Percentiles rank a stretch among this genome's conserved stretches.
phyloP scores from a whole-genome alignment of 2,329 filamentous ascomycete species.

The Emmonsiellopsis sp. region DNA sequence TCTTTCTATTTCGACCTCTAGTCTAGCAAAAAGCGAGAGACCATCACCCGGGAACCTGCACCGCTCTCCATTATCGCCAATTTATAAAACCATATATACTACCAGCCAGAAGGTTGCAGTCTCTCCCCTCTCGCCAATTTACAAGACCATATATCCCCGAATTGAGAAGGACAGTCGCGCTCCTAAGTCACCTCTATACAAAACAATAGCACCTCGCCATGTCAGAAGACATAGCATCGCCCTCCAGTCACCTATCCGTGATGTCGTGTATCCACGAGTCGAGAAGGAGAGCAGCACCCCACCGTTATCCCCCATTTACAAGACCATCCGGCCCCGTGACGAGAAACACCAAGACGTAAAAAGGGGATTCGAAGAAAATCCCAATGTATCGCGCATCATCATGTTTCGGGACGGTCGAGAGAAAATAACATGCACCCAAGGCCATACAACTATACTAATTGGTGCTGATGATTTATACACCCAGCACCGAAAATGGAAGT shows the following conservation, averaged over 20 bases:
- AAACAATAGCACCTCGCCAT: not conserved
- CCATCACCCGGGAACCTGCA: not conserved
- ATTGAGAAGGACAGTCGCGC: not conserved
- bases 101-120: not conserved
- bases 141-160: not conserved
- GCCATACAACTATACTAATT: not conserved
- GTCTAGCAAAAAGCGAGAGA: not conserved
- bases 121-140: not conserved
- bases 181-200: not conserved
- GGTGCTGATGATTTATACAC: not conserved
- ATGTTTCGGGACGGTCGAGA: not conserved
- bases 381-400: not conserved
- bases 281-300: not conserved
- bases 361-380: not conserved
- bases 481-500: not conserved
- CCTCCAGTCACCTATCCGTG: not conserved
- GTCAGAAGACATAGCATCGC: not conserved
- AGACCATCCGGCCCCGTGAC: not conserved
- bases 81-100: slow-evolving; percentile 2
- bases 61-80: not conserved
- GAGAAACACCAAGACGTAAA: not conserved
- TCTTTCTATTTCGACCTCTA: not conserved
- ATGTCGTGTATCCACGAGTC: not conserved
- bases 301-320: not conserved
- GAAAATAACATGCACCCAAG: not conserved